A percentile compares a stretch with the other conserved stretches of the same genome.
phyloP scores from a whole-genome alignment of 2,329 filamentous ascomycete genomes.

The Cercospora berteroae region DNA sequence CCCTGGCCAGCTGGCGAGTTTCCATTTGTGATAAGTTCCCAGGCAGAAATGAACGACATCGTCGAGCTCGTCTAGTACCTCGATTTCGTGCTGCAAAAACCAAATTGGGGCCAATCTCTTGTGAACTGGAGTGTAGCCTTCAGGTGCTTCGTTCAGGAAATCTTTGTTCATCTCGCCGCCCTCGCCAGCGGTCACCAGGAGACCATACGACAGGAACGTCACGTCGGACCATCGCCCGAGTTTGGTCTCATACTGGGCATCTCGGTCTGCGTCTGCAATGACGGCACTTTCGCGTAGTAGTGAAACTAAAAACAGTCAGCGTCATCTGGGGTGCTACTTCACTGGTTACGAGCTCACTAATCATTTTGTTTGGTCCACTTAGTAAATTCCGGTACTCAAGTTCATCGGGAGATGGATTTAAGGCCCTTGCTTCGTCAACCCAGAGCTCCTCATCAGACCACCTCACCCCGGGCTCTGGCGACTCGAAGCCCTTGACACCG shows the following conservation, averaged over 20 bases:
- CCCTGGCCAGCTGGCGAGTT: background rate
- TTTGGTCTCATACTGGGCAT: background rate
- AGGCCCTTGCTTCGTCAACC: background rate
- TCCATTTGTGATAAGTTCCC: background rate
- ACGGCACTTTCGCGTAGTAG: background rate
- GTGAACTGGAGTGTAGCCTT: background rate
- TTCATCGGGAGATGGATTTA: background rate
- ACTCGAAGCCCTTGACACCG: background rate
- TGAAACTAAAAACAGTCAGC: background rate
- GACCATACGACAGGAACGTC: background rate
- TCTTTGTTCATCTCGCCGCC: background rate
- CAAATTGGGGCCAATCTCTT: background rate
- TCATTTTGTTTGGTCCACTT: background rate
- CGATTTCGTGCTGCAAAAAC: background rate
- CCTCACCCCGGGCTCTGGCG: background rate
- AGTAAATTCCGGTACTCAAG: background rate
- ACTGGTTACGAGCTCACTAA: background rate
- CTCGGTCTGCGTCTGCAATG: background rate
- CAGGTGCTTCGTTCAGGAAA: background rate
- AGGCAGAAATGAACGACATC: background rate
- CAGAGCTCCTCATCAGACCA: background rate
- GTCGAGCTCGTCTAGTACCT: background rate
- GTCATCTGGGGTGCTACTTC: background rate
- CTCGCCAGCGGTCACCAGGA: background rate
- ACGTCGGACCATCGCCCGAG: background rate